Percentiles rank a stretch among this genome's conserved stretches.
Evolutionary conservation across 495 filamentous ascomycete genomes (phyloP).

Genomic region (Penicillium ochrochloron): DNA sequence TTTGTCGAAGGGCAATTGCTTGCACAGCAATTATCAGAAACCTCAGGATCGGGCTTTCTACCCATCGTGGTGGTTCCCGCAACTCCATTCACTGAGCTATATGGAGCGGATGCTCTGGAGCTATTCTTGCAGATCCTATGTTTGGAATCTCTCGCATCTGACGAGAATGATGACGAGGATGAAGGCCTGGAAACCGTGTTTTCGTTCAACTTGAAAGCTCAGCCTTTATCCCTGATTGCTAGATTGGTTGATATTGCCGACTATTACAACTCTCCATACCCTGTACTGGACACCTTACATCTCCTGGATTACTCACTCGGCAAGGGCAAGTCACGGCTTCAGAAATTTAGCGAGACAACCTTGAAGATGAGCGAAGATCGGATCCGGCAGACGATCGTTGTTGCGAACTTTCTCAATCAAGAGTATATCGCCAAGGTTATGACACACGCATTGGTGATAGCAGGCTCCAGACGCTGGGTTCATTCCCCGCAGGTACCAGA

Average conservation of each 20-base stretch:
- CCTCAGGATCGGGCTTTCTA: constrained; percentile 15
- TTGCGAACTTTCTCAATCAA: constrained; percentile 38
- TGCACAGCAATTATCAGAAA: constrained; percentile 26
- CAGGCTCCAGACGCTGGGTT: constrained; percentile 68
- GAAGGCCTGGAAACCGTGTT: constrained; percentile 18
- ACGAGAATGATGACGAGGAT: constrained; percentile 20
- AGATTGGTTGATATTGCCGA: constrained; percentile 45
- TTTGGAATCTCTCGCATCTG: constrained; percentile 27
- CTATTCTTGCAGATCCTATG: constrained; percentile 45
- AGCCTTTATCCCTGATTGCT: constrained; percentile 37
- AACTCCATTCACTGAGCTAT: constrained; percentile 26
- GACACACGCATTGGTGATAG: constrained; percentile 62
- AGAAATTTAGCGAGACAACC: constrained; percentile 31
- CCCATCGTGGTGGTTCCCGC: constrained; percentile 38
- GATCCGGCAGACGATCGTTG: constrained; percentile 45
- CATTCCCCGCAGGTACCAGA: constrained; percentile 30
- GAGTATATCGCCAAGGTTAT: constrained; percentile 31
- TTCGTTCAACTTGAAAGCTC: constrained; percentile 30
- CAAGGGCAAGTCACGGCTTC: constrained; percentile 29
- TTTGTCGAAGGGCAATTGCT: constrained; percentile 51
- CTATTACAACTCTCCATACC: constrained; percentile 39
- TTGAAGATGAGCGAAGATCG: constrained; percentile 47
- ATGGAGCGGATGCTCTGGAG: constrained; percentile 43
- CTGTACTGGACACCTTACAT: constrained; percentile 26
- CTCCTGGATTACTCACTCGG: constrained; percentile 36